A percentile compares a stretch with the other conserved stretches of the same genome.
These are phyloP conservation scores for Mycena alexandri DNA, from an alignment of 768 basidiomycete genomes.

Conservation along the genomic window DNA sequence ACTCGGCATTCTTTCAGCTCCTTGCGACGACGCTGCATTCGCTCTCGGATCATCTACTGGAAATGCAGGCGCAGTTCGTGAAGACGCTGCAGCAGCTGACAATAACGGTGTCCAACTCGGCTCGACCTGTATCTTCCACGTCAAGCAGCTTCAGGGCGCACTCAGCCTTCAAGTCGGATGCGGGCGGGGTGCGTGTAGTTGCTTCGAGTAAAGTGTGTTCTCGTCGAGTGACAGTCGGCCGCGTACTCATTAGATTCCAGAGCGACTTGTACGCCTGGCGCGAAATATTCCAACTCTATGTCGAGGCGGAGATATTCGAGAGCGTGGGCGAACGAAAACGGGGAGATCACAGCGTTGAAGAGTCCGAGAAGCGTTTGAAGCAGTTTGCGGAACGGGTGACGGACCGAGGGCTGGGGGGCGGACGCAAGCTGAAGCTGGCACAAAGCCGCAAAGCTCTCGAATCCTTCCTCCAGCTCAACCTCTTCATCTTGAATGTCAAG, in stretches of 20 bases:
- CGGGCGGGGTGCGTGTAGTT: slow-evolving; percentile 50
- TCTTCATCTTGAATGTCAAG: slow-evolving; percentile 84
- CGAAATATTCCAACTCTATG: slow-evolving; percentile 89
- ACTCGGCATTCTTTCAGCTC: slow-evolving; percentile 83
- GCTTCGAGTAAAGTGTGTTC: slow-evolving; percentile 36
- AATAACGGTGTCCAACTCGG: slow-evolving; percentile 53
- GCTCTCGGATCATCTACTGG: slow-evolving; percentile 61
- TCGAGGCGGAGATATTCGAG: slow-evolving; percentile 90
- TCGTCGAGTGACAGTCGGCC: neutral
- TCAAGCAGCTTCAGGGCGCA: slow-evolving; percentile 58
- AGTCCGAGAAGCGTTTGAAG: slow-evolving; percentile 75
- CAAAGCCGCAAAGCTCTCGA: slow-evolving; percentile 72
- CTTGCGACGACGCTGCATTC: slow-evolving; percentile 72
- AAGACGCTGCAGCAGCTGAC: slow-evolving; percentile 55
- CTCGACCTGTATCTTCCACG: slow-evolving; percentile 59
- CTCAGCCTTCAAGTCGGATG: slow-evolving; percentile 55
- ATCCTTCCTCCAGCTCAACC: slow-evolving; percentile 80
- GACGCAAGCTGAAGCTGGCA: slow-evolving; percentile 66
- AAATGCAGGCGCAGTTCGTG: slow-evolving; percentile 65
- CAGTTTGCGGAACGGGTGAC: slow-evolving; percentile 72
- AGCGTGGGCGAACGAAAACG: slow-evolving; percentile 69
- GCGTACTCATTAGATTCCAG: slow-evolving; percentile 39
- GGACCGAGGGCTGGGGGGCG: slow-evolving; percentile 66
- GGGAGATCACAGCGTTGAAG: slow-evolving; percentile 78
- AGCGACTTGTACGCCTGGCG: slow-evolving; percentile 90